Base-by-base conservation (phyloP, 176 grass and related monocot species). In the Stipa capillata region DNA sequence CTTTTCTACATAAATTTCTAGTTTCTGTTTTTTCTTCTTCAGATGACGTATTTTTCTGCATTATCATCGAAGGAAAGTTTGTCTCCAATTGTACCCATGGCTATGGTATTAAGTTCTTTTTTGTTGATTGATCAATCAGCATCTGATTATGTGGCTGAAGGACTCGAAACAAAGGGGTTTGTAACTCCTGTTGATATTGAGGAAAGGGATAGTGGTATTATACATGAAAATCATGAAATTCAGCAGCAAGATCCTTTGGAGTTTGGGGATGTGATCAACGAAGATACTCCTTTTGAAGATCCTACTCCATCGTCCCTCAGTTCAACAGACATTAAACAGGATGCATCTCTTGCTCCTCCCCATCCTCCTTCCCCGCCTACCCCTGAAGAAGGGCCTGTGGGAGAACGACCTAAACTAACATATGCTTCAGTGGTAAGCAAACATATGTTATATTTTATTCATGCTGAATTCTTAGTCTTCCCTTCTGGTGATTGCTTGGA, bases 351-450 rank as follows among this genome's bases (percentile, higher is more conserved):
- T 69, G 76, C 58, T 32, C 35, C 55, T 48, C 35, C 44, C 44
- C 32, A 31, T 0, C 77, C 64, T 62, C 44, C 63, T 68, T 89
- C 70, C 29, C 17, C 28, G 3, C 63, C 35, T 77, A 36, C n/a
- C 48, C 66, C 55, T 31, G 51, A 80, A 40, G 85, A 91, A 69
- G 82, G 85, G 43, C 72, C 70, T 52, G 65, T 71, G 44, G 84
- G 33, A 69, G 91, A 87, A 61, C 77, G 24, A 7, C 76, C 84
- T 17, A 93, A 85, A 77, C 80, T 74, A 44, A 93, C 91, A 55
- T 93, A 93, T 65, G 91, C 91, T 69, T 90, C 91, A 64, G 88
- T 93, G 79, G 91, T 93, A 83, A 52, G 61, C 21, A 58, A 51
- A 66, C 35, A 25, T 59, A n/a, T 71, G 16, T 13, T 62, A 18